Evolutionary conservation across 2,329 filamentous ascomycete genomes (phyloP).

Genomic region (Xylaria sp.): DNA sequence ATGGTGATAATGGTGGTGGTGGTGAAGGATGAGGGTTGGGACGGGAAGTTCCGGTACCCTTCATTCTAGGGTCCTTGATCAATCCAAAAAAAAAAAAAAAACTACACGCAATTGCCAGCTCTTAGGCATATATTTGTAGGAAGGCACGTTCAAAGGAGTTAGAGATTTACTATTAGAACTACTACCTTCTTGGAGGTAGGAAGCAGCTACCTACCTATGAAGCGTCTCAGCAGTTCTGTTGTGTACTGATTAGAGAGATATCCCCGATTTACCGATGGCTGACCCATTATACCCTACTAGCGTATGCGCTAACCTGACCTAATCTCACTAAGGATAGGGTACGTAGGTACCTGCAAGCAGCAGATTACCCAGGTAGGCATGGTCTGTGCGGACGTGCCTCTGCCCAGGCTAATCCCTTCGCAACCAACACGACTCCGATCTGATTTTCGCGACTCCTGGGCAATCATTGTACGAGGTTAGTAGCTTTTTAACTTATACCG

Average conservation of each 20-base stretch:
- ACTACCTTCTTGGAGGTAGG: too few species aligned
- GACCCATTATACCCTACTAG: not conserved
- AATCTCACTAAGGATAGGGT: too few species aligned
- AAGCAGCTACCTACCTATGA: too few species aligned
- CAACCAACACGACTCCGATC: constrained; percentile 33
- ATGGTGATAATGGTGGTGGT: not conserved
- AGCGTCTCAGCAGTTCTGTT: too few species aligned
- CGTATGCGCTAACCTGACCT: too few species aligned
- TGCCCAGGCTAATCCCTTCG: constrained; percentile 33
- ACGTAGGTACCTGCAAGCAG: not conserved
- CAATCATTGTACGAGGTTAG: constrained; percentile 31
- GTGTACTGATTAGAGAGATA: constrained; percentile 2
- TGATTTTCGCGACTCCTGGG: constrained; percentile 38
- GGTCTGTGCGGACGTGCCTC: constrained; percentile 17
- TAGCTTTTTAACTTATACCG: constrained; percentile 17
- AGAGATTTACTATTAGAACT: not conserved
- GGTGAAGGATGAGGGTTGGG: too few species aligned
- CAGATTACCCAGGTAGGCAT: not conserved
- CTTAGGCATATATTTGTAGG: not conserved
- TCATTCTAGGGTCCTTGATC: too few species aligned
- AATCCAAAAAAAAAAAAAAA: not conserved
- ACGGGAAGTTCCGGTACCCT: too few species aligned
- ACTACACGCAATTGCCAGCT: not conserved
- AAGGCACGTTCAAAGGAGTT: not conserved
- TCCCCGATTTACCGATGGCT: not conserved